These are phyloP conservation scores for Ananas comosus DNA, from an alignment of 176 grass and related monocot species.

Conservation along the genomic window DNA sequence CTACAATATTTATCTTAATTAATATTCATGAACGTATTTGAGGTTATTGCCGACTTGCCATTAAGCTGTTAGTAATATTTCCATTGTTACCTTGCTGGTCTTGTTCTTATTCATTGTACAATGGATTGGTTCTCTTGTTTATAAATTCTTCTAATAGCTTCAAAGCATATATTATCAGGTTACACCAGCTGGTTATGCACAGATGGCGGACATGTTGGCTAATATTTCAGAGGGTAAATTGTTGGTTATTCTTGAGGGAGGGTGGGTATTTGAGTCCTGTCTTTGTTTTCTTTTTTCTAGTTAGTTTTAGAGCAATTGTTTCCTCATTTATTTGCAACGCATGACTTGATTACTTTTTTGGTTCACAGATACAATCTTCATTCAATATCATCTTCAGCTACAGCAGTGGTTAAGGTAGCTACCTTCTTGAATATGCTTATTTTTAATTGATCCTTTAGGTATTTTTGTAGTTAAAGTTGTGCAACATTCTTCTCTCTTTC, in stretches of 20 bases:
- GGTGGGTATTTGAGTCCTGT: conserved; percentile 32
- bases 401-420: conserved; percentile 86
- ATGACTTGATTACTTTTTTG: conserved; percentile 13
- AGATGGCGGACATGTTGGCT: conserved; percentile 74
- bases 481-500: neutral
- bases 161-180: conserved; percentile 35
- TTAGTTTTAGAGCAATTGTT: conserved; percentile 7
- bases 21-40: neutral
- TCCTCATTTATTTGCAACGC: neutral
- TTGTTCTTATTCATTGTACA: neutral
- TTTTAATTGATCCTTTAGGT: neutral
- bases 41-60: neutral
- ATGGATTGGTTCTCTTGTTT: neutral
- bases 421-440: conserved; percentile 4
- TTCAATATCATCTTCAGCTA: conserved; percentile 89
- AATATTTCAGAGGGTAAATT: conserved; percentile 56
- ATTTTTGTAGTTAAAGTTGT: neutral
- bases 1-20: no score
- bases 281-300: conserved; percentile 15
- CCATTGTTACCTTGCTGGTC: neutral
- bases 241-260: conserved; percentile 96
- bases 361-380: conserved; percentile 77
- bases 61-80: no score
- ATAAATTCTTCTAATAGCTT: neutral
- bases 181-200: conserved; percentile 76